Conservation (phyloP, 2,329 filamentous ascomycete species). For the Pseudocercospora fuligena region DNA sequence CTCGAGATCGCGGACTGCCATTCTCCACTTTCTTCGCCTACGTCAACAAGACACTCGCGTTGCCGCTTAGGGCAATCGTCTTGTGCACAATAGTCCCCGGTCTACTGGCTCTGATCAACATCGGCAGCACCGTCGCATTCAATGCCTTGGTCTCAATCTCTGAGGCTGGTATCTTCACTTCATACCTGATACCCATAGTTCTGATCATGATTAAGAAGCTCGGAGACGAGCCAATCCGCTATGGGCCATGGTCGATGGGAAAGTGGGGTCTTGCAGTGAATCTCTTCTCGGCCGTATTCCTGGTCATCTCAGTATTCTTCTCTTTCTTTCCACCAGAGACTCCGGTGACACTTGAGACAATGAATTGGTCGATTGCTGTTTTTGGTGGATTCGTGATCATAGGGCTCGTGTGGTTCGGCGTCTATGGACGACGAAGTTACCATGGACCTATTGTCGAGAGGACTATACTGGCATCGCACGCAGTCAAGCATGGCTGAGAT, state of each 20-base stretch:
- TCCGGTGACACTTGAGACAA: constrained; percentile 39
- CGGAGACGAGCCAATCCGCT: constrained; percentile 10
- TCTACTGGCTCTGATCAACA: constrained; percentile 57
- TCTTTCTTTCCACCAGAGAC: constrained; percentile 50
- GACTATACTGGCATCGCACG: not conserved
- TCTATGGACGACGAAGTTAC: constrained; percentile 11
- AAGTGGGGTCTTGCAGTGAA: constrained; percentile 18
- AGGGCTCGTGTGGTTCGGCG: constrained; percentile 19
- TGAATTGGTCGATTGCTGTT: constrained; percentile 30
- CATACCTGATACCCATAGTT: constrained; percentile 54
- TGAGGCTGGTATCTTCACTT: constrained; percentile 56
- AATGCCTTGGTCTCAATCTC: constrained; percentile 55
- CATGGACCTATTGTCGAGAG: constrained; percentile 18
- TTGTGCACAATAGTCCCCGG: constrained; percentile 23
- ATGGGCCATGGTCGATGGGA: constrained; percentile 20
- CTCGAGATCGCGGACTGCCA: constrained; percentile 42
- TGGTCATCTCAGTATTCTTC: constrained; percentile 40
- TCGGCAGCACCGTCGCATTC: constrained; percentile 58
- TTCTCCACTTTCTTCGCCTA: constrained; percentile 24
- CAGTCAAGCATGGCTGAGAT: not conserved
- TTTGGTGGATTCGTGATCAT: constrained; percentile 27
- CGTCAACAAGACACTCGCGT: constrained; percentile 18
- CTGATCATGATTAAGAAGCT: constrained; percentile 24
- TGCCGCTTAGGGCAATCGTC: constrained; percentile 20
- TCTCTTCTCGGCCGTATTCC: constrained; percentile 19